Base-by-base conservation (phyloP, 23 red algal genomes). In the Chondrus crispus region DNA sequence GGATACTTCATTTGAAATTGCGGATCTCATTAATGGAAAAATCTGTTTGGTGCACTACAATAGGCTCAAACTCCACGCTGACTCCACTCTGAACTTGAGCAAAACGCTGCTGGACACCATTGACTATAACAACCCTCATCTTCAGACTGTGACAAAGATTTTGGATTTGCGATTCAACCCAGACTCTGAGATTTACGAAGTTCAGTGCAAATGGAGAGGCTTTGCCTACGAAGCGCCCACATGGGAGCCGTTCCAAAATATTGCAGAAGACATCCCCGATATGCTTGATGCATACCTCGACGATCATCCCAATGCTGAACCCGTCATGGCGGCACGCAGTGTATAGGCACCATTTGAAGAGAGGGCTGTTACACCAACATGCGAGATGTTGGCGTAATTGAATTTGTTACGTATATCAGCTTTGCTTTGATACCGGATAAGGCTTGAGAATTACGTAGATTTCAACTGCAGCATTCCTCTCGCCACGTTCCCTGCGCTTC, bases 171-270 rank as follows among this genome's bases (percentile, higher is more conserved):
- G 13, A 37, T 71, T 37, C 66, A 71, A 37, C 33, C 13, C 28
- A 71, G 29, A 32, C 29, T 12, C 13, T 26, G 66, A 12, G 66
- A 37, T 37, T 71, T 71, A 24, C 13, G 13, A 24, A 30, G 3
- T 89, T 30, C 68, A 55, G 54, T 52, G 38, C 3, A 89, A 78
- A 42, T 76, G 85, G 85, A 54, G 41, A 5, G 68, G 85, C 40
- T 89, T 89, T 43, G 69, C 45, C n/a, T 14, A 71, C 28, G 66
- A 32, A 13, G 14, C 20, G 66, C 66, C 66, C 28, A 30, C 66
- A 33, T 38, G 22, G 24, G 66, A 72, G 28, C 66, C 66, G 12
- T 38, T 72, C 22, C 66, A 72, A 33, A 38, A 12, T 72, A 11
- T 72, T 38, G 13, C 12, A 12, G 66, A 72, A 72, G 66, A 30